Base-by-base conservation (phyloP, 148 eudicot genomes). In the Fagopyrum homotropicum region DNA sequence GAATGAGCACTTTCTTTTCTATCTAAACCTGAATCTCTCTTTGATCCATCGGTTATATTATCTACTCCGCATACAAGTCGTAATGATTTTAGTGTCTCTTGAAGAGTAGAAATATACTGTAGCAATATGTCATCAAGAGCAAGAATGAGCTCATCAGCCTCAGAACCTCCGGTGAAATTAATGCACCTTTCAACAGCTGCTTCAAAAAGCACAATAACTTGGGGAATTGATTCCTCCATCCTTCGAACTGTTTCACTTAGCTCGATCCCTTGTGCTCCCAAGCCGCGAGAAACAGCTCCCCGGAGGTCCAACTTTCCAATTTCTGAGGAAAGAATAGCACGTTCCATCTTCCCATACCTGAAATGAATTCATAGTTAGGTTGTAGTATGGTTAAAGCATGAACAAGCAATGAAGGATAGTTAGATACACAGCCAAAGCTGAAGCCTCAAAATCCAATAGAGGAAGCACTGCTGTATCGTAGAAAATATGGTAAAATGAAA, bases 261-360 rank as follows among this genome's bases (percentile, higher is more conserved):
- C 81, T 94, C 98, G 73, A 94, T 85, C 71, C 98, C 98, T 78
- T 94, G 98, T 68, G 97, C 90, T 40, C 98, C 98, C 75, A 90
- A 79, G 11, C 97, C 89, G 73, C 91, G 93, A 76, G 89, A 77
- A 79, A 89, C 92, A 80, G 97, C 98, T 84, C 98, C 97, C 78
- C 97, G 86, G 51, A 94, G 97, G 82, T 94, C 97, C 78, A 94
- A 75, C 59, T 83, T 90, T 55, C 91, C 82, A 73, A 92, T 89
- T 74, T 86, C 96, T 81, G 96, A 81, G 69, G 96, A 88, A 47
- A 94, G 96, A 76, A 92, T 91, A 70, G 79, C 79, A 47, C 93
- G 93, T 84, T 94, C 98, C 93, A 94, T 90, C 73, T 88, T 96
- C 77, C 98, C 98, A 76, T 94, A 94, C 85, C 98, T 94, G 72